A percentile compares a stretch with the other conserved stretches of the same genome.
These are phyloP conservation scores for Kwoniella sp. DNA, from an alignment of 768 basidiomycete genomes.

Conservation along the genomic window DNA sequence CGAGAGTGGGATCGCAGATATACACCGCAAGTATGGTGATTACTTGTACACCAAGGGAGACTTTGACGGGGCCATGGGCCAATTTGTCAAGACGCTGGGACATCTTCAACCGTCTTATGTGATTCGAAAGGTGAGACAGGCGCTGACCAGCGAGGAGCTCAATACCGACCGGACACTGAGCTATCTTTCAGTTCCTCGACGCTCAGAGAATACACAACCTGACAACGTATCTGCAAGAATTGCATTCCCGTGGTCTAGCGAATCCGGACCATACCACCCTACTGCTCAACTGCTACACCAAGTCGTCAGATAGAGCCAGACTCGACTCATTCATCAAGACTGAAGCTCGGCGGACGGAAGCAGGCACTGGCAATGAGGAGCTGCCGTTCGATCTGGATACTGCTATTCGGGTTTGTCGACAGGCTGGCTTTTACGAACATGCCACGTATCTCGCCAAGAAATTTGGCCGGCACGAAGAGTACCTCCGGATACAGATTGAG, in stretches of 20 bases:
- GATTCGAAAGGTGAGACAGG: conserved; percentile 73
- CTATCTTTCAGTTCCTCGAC: conserved; percentile 71
- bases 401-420: conserved; percentile 91
- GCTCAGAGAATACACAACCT: conserved; percentile 94
- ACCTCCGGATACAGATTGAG: conserved; percentile 87
- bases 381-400: conserved; percentile 96
- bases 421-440: conserved; percentile 93
- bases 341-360: conserved; percentile 58
- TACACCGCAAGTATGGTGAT: conserved; percentile 85
- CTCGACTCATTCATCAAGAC: conserved; percentile 90
- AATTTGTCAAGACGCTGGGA: conserved; percentile 86
- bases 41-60: conserved; percentile 85
- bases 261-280: conserved; percentile 96
- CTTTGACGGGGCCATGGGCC: conserved; percentile 87
- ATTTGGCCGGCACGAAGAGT: conserved; percentile 87
- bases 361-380: conserved; percentile 57
- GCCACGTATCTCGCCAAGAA: conserved; percentile 88
- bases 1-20: conserved; percentile 71
- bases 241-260: conserved; percentile 82
- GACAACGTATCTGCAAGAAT: conserved; percentile 89
- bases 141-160: background rate
- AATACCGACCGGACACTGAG: background rate
- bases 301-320: conserved; percentile 82
- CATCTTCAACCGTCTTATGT: conserved; percentile 89
- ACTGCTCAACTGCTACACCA: conserved; percentile 93